Base-by-base conservation (phyloP, 352 stramenopile species). In the Blastocystis hominis region DNA sequence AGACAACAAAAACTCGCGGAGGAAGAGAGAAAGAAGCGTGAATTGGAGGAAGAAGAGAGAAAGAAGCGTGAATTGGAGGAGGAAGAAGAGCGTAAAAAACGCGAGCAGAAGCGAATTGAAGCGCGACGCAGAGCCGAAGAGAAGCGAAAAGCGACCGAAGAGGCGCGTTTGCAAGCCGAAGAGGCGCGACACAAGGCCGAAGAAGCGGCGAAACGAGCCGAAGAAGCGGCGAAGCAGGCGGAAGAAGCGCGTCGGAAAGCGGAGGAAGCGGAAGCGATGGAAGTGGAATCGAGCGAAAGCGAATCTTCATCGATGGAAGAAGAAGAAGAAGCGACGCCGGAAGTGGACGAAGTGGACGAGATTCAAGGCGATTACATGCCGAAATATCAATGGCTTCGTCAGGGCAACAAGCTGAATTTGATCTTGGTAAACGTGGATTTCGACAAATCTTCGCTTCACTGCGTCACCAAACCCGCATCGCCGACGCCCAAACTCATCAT, bases 351-450 rank as follows among this genome's bases (percentile, higher is more conserved):
- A 55, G 63, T 40, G 2, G 53, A 68, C 20, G 44, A 34, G 2
- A 64, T 84, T 24, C 30, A 47, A 20, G 62, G 72, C 55, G 50
- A 66, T n/a, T 84, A 68, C 50, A 63, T 68, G 10, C 72, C 72
- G 2, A 84, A 84, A n/a, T 84, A 84, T 46, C 72, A 84, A 53
- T 84, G 72, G 72, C 56, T 84, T n/a, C 17, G 53, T n/a, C 24
- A 84, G 56, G 72, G 56, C 7, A 84, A 84, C 44, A 2, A 68
- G 24, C 24, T 84, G 13, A 40, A 68, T 64, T 20, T 84, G 24
- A 68, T 84, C 7, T n/a, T 84, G 2, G 36, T 84, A 30, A 47
- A 84, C 44, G 72, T 84, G 0, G 53, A 84, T 40, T 84, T 84
- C 44, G 72, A 84, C 30, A 50, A 84, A 53, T 30, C 59, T 17